Percentiles rank a stretch among this genome's conserved stretches.
These are phyloP conservation scores for Juglanconis juglandina DNA, from an alignment of 2,329 filamentous ascomycete genomes.

Conservation along the genomic window DNA sequence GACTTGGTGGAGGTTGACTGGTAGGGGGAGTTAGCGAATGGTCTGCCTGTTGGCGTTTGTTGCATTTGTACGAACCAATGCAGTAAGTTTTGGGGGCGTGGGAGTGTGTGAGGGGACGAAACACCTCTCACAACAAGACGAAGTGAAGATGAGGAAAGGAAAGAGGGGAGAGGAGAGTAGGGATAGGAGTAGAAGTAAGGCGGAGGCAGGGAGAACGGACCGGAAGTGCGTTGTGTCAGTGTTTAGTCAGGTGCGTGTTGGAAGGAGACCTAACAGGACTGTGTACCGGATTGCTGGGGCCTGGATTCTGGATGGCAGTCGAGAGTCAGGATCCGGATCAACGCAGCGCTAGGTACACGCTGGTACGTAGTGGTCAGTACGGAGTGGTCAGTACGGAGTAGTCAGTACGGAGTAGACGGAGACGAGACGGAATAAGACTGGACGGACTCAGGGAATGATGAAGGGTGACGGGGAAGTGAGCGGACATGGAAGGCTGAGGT, in stretches of 20 bases:
- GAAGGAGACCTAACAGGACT: constrained; percentile 3
- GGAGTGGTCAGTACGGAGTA: not conserved
- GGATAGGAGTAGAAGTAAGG: not conserved
- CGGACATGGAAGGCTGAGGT: not conserved
- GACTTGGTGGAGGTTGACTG: not conserved
- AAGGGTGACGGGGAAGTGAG: not conserved
- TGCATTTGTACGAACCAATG: too few species aligned
- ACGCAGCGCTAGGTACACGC: not conserved
- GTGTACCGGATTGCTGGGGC: constrained; percentile 1
- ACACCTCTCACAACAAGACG: not conserved
- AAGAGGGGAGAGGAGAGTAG: not conserved
- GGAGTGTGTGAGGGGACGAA: too few species aligned
- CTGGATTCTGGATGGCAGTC: not conserved
- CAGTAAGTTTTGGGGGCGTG: too few species aligned
- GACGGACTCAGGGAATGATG: not conserved
- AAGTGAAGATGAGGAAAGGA: not conserved
- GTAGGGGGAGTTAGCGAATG: not conserved
- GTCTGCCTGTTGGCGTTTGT: too few species aligned
- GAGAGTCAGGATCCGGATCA: constrained; percentile 3
- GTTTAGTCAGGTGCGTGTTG: constrained; percentile 9
- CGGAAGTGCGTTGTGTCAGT: constrained; percentile 4
- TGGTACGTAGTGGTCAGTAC: not conserved
- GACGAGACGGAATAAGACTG: constrained; percentile 1
- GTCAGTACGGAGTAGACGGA: constrained; percentile 1
- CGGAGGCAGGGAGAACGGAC: constrained; percentile 5